Percentiles rank a stretch among this genome's conserved stretches.
Conservation (phyloP, 2,329 filamentous ascomycete genomes). For the Herpotrichia juniperi region DNA sequence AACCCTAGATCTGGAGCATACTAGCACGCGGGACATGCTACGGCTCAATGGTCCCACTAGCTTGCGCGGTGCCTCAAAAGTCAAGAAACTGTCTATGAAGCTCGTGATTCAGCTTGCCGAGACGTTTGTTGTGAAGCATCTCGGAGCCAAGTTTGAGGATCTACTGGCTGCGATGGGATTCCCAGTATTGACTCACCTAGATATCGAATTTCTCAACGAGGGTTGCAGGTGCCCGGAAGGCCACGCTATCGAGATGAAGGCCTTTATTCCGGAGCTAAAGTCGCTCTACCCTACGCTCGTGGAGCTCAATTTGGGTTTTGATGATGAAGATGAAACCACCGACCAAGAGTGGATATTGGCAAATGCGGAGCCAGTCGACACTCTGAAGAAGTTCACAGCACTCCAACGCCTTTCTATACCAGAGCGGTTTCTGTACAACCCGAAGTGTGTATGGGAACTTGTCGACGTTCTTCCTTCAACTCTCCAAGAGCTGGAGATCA, state of each 20-base stretch:
- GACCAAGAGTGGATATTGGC: neutral
- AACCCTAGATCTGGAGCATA: constrained; percentile 16
- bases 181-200: constrained; percentile 16
- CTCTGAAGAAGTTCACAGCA: neutral
- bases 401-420: neutral
- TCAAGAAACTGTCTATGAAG: constrained; percentile 19
- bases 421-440: neutral
- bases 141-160: constrained; percentile 20
- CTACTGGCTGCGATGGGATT: constrained; percentile 28
- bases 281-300: neutral
- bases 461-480: neutral
- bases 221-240: constrained; percentile 1
- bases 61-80: constrained; percentile 20
- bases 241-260: neutral
- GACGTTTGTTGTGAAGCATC: constrained; percentile 12
- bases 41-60: constrained; percentile 29
- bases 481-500: neutral
- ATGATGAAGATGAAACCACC: neutral
- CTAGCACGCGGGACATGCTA: constrained; percentile 22
- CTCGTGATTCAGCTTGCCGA: constrained; percentile 26
- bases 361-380: neutral
- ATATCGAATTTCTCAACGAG: constrained; percentile 22
- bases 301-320: neutral
- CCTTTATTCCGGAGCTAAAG: neutral
- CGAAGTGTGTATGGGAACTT: too few species aligned